A percentile compares a stretch with the other conserved stretches of the same genome.
Conservation (phyloP, 495 filamentous ascomycete species). For the Aspergillus olivimuriae region DNA sequence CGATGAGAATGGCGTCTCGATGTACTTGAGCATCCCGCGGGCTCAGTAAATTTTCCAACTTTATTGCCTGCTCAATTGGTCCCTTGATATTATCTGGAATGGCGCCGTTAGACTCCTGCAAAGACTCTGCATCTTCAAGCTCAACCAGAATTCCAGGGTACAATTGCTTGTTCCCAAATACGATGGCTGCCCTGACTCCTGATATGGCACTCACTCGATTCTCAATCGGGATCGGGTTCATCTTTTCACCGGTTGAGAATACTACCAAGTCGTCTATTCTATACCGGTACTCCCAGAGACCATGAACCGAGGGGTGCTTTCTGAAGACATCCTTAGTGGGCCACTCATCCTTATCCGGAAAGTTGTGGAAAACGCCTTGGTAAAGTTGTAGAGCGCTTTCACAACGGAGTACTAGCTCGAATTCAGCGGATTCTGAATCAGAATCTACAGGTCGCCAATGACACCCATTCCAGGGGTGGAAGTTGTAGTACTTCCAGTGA, state of each 20-base stretch:
- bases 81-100: slow-evolving; percentile 23
- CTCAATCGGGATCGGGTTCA: slow-evolving; percentile 52
- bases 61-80: slow-evolving; percentile 15
- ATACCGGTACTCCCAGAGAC: slow-evolving; percentile 45
- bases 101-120: slow-evolving; percentile 17
- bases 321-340: slow-evolving; percentile 50
- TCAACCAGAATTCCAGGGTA: slow-evolving; percentile 48
- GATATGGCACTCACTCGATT: slow-evolving; percentile 34
- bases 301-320: slow-evolving; percentile 37
- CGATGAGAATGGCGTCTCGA: slow-evolving; percentile 20
- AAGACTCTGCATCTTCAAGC: slow-evolving; percentile 24
- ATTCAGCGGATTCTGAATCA: slow-evolving; percentile 7
- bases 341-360: slow-evolving; percentile 45
- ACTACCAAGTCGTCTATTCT: slow-evolving; percentile 55
- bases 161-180: slow-evolving; percentile 39
- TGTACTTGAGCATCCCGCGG: not conserved
- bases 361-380: slow-evolving; percentile 35
- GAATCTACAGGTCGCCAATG: slow-evolving; percentile 16
- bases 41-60: not conserved
- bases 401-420: slow-evolving; percentile 11
- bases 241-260: slow-evolving; percentile 54
- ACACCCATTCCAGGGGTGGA: slow-evolving; percentile 36
- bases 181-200: slow-evolving; percentile 39
- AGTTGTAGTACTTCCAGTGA: slow-evolving; percentile 42
- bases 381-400: not conserved